Conservation (phyloP, 495 filamentous ascomycete species). For the Penicillium psychrofluorescens region DNA sequence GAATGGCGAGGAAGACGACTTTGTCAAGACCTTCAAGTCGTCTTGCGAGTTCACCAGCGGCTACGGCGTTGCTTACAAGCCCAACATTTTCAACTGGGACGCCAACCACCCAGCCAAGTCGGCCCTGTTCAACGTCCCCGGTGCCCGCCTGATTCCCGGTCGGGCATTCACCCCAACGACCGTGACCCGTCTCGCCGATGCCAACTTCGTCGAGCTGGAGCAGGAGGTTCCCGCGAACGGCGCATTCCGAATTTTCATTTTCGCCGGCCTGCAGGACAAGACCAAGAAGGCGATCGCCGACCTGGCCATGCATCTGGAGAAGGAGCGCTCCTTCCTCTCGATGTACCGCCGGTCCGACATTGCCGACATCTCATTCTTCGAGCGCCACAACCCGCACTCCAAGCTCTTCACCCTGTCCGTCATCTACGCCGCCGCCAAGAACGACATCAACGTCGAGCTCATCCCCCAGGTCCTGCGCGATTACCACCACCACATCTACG, state of each 20-base stretch:
- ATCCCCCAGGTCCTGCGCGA: conserved; percentile 62
- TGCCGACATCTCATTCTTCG: conserved; percentile 63
- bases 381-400: conserved; percentile 76
- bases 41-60: conserved; percentile 60
- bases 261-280: conserved; percentile 59
- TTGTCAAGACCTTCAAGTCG: conserved; percentile 58
- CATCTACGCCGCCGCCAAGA: conserved; percentile 58
- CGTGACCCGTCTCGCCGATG: conserved; percentile 77
- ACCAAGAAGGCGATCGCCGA: conserved; percentile 59
- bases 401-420: conserved; percentile 71
- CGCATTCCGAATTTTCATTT: conserved; percentile 78
- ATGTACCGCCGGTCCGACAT: conserved; percentile 55
- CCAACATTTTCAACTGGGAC: conserved; percentile 64
- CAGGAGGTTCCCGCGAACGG: conserved; percentile 84
- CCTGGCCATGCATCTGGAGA: conserved; percentile 55
- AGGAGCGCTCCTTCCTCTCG: conserved; percentile 61
- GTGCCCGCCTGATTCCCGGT: conserved; percentile 57
- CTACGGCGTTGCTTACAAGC: conserved; percentile 55
- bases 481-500: conserved; percentile 79
- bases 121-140: conserved; percentile 53
- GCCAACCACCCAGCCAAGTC: conserved; percentile 65
- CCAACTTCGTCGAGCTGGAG: conserved; percentile 80
- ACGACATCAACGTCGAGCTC: conserved; percentile 55
- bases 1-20: conserved; percentile 47
- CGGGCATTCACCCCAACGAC: conserved; percentile 66